Base-by-base conservation (phyloP, 2,329 filamentous ascomycete genomes). In the Trichoderma brevicompactum region DNA sequence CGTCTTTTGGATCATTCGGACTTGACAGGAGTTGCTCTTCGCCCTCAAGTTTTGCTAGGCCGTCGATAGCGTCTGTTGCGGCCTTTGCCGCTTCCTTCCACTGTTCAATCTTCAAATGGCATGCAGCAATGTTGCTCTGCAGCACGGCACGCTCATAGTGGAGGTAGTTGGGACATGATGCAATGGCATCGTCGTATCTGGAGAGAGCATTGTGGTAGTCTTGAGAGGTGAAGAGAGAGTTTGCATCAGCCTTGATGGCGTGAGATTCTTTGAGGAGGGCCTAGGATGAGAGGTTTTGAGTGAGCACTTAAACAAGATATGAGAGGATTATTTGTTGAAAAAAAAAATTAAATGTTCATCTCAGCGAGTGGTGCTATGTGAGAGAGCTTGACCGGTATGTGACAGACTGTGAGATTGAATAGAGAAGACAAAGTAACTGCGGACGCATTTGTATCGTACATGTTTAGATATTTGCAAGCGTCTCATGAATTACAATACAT, bases 111-210 rank as follows among this genome's bases (percentile, higher is more conserved):
- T 96, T 96, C 63, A 98, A 77, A 72, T 97, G 87, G 74, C 93
- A 97, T 9, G 94, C 94, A 1, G 94, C 86, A 69, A 97, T 89
- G 79, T 98, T 98, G 75, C 91, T 93, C 66, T 89, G 87, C 6
- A 98, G 82, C 9, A 98, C 92, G 32, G 94, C 92, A 68, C 94
- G 83, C 71, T 97, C 92, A 79, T 92, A 97, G 75, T 94, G 88
- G 32, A 96, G 85, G 75, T 96, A 96, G 69, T 87, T 89, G 2
- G 94, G 94, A 72, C 92, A 94, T 7, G 88, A 85, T 12, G 87
- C 83, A 3, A 96, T 82, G 23, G 95, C 94, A 69, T 90, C 87
- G 72, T 93, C 89, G 79, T 98, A 98, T 67, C 86, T 89, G 70
- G 88, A 85, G 68, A 98, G 89, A 46, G 94, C 94, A 68, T 89